Conservation (phyloP, 495 filamentous ascomycete genomes). For the Podospora didyma region DNA sequence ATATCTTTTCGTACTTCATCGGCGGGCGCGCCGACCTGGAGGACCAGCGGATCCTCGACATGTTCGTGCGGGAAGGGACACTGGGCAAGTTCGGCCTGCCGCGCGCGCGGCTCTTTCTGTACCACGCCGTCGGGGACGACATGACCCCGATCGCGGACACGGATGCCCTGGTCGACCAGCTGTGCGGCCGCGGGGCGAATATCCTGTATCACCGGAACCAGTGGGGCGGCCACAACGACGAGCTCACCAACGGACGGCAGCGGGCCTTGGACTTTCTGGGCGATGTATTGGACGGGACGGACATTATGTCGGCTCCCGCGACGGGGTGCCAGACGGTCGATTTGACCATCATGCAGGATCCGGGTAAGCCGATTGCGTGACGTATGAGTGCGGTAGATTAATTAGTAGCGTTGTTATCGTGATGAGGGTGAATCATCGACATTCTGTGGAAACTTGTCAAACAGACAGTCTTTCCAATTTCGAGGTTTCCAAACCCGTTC, state of each 20-base stretch:
- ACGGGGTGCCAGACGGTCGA: conserved; percentile 14
- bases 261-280: conserved; percentile 23
- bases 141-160: conserved; percentile 39
- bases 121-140: conserved; percentile 50
- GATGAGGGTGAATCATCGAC: too few species aligned
- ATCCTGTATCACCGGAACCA: conserved; percentile 43
- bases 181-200: conserved; percentile 34
- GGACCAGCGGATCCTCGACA: conserved; percentile 12
- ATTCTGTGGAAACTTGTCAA: too few species aligned
- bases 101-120: conserved; percentile 41
- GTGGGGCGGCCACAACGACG: conserved; percentile 31
- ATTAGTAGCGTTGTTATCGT: too few species aligned
- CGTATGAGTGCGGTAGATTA: neutral
- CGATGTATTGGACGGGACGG: conserved; percentile 9
- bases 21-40: conserved; percentile 29
- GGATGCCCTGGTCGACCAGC: conserved; percentile 38
- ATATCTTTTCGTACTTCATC: conserved; percentile 40
- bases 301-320: neutral
- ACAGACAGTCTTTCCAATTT: too few species aligned
- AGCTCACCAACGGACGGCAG: conserved; percentile 21
- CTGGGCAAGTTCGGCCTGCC: conserved; percentile 43
- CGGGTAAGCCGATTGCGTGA: conserved; percentile 4
- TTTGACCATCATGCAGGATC: conserved; percentile 12
- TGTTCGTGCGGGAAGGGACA: conserved; percentile 29
- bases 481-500: too few species aligned